Conservation (phyloP, 257 asterid genomes). For the Paulownia fortunei region DNA sequence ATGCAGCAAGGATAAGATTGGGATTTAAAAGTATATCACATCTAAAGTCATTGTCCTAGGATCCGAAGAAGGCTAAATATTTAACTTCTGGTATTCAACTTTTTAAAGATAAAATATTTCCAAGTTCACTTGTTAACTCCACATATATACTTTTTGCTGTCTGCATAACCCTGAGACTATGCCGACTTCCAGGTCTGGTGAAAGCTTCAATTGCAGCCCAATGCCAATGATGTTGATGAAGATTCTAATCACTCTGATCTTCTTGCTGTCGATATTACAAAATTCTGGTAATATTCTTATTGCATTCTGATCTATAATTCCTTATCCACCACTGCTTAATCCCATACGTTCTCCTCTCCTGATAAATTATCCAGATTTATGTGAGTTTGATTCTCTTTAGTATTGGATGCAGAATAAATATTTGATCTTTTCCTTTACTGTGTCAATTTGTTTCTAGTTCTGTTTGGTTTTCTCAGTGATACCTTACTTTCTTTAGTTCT, state of each 20-base stretch:
- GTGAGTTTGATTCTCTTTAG: not conserved
- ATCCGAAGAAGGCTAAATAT: slow-evolving; percentile 10
- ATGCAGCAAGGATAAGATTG: slow-evolving; percentile 34
- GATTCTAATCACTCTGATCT: slow-evolving; percentile 43
- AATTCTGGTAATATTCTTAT: slow-evolving; percentile 43
- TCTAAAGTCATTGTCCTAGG: not conserved
- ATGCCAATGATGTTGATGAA: slow-evolving; percentile 31
- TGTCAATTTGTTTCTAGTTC: not conserved
- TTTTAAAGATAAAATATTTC: slow-evolving; percentile 17
- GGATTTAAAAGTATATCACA: slow-evolving; percentile 28
- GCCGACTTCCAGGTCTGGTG: slow-evolving; percentile 26
- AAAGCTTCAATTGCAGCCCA: slow-evolving; percentile 25
- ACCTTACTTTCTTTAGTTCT: no score
- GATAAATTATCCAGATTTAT: not conserved
- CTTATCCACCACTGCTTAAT: not conserved
- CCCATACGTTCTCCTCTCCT: not conserved
- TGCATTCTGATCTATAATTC: not conserved
- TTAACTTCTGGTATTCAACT: not conserved
- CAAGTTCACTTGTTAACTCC: slow-evolving; percentile 8
- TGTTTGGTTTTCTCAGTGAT: not conserved
- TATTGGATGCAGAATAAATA: not conserved
- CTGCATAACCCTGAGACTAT: not conserved
- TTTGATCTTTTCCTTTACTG: not conserved
- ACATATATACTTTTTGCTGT: not conserved
- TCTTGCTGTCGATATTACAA: slow-evolving; percentile 39